Evolutionary conservation across 176 grass and related monocot species (phyloP).

Genomic region (Bothriochloa decipiens): DNA sequence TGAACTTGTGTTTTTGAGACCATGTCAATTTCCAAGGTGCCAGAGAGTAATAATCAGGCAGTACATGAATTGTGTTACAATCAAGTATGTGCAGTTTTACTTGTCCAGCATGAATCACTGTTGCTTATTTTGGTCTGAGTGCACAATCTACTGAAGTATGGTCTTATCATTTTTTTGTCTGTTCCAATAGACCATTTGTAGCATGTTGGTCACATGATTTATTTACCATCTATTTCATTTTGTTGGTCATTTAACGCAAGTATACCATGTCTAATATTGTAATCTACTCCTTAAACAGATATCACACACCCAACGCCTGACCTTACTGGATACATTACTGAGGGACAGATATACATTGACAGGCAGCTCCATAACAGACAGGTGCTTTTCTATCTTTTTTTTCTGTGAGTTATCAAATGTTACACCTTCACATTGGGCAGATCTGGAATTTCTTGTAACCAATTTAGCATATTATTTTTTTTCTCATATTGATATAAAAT

Average conservation of each 20-base stretch:
- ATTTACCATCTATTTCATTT: neutral
- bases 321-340: constrained; percentile 98
- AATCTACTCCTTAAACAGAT: constrained; percentile 55
- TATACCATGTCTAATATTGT: neutral
- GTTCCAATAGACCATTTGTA: neutral
- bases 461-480: constrained; percentile 9
- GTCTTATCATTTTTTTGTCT: neutral
- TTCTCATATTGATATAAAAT: neutral
- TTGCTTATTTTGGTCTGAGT: neutral
- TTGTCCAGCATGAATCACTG: neutral
- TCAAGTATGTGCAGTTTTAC: neutral
- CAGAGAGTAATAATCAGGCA: neutral
- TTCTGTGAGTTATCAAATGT: neutral
- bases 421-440: neutral
- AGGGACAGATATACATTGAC: constrained; percentile 99
- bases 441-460: neutral
- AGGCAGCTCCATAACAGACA: constrained; percentile 97
- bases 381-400: constrained; percentile 51
- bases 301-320: constrained; percentile 99
- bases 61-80: neutral
- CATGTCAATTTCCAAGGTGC: neutral
- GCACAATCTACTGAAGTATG: neutral
- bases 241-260: constrained; percentile 5
- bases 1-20: neutral
- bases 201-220: constrained; percentile 3